These are phyloP conservation scores for Tritrichomonas foetus DNA, from an alignment of 208 protist genomes.

Conservation along the genomic window DNA sequence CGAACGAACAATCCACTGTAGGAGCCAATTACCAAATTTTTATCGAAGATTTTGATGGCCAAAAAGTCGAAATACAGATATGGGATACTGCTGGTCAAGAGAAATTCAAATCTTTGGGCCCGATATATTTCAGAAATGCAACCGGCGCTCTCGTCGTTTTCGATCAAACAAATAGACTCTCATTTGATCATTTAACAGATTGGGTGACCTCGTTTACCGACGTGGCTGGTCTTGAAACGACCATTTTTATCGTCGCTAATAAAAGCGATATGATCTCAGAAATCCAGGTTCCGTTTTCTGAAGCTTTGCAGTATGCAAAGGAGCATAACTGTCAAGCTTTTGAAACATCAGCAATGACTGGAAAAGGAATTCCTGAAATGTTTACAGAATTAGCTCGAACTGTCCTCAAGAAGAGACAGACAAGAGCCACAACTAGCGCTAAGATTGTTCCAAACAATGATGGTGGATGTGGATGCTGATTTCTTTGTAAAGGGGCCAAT, in stretches of 20 bases:
- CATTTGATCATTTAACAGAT: not conserved
- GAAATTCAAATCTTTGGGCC: not conserved
- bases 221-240: not conserved
- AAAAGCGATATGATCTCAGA: not conserved
- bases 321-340: not conserved
- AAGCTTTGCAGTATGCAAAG: not conserved
- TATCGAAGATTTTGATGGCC: not conserved
- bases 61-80: not conserved
- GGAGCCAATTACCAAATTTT: slow-evolving; percentile 23
- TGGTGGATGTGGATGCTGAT: no score
- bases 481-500: no score
- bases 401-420: no score
- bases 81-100: slow-evolving; percentile 29
- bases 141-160: not conserved
- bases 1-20: not conserved
- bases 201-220: slow-evolving; percentile 30
- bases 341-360: not conserved
- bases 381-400: no score
- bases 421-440: no score
- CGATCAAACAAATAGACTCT: not conserved
- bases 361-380: not conserved
- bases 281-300: not conserved
- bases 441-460: no score
- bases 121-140: not conserved
- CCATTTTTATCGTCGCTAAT: not conserved